phyloP scores from a whole-genome alignment of 139 green algal genomes.

The Limnomonas spitsbergensis region DNA sequence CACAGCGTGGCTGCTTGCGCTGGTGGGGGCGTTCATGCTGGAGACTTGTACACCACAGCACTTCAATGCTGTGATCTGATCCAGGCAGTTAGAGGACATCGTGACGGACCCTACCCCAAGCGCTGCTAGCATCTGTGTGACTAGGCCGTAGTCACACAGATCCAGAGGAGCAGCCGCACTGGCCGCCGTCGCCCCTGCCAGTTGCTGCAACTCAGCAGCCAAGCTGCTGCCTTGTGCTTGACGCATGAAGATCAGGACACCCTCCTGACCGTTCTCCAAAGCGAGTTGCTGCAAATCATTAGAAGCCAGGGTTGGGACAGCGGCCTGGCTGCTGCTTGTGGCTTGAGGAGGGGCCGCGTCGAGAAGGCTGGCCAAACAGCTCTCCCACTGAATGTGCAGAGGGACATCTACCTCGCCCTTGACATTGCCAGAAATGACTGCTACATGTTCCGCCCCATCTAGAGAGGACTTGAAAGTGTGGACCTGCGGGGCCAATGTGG shows the following conservation, averaged over 20 bases:
- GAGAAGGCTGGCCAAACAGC: not conserved
- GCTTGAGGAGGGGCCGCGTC: not conserved
- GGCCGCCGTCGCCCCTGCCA: slow-evolving; percentile 8
- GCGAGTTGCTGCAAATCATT: not conserved
- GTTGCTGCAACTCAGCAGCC: not conserved
- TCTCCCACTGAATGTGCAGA: not conserved
- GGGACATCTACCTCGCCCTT: not conserved
- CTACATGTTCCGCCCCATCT: slow-evolving; percentile 18
- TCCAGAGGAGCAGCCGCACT: slow-evolving; percentile 7
- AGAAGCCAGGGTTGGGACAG: not conserved
- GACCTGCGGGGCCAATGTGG: not conserved
- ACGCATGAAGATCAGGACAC: not conserved
- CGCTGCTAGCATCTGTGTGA: slow-evolving; percentile 51
- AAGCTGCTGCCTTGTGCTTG: not conserved
- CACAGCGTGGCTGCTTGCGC: no score
- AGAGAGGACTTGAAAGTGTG: slow-evolving; percentile 15
- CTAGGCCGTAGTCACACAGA: slow-evolving; percentile 40
- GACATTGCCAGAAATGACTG: not conserved
- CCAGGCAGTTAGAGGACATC: slow-evolving; percentile 24
- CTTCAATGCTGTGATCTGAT: not conserved
- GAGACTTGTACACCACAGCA: slow-evolving; percentile 11
- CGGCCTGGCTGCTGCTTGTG: not conserved
- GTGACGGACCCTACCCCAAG: slow-evolving; percentile 34
- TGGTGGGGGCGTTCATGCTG: no score
- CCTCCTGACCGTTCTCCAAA: not conserved